phyloP scores from a whole-genome alignment of 1,284 basidiomycete species.

The Leccinum colubrinum region DNA sequence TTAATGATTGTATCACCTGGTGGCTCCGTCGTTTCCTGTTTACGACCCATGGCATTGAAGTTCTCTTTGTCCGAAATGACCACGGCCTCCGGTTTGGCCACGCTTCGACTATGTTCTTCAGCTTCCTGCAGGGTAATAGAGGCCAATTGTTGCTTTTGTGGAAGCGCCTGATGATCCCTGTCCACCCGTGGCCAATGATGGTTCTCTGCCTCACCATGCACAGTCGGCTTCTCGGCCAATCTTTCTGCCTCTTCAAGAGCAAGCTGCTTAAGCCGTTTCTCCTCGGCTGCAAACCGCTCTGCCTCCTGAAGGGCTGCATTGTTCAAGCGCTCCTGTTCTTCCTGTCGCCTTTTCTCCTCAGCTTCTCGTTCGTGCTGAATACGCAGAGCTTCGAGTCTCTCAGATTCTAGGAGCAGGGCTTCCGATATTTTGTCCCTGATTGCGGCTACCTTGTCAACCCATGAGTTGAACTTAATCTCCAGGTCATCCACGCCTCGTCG shows the following conservation, averaged over 20 bases:
- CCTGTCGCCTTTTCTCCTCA: slow-evolving; percentile 32
- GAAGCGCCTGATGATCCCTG: slow-evolving; percentile 25
- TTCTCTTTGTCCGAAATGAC: slow-evolving; percentile 25
- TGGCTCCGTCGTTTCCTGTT: slow-evolving; percentile 18
- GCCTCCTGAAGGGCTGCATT: slow-evolving; percentile 23
- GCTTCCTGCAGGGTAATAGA: slow-evolving; percentile 21
- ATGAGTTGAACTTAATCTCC: slow-evolving; percentile 47
- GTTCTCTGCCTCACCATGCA: slow-evolving; percentile 14
- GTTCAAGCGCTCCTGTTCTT: slow-evolving; percentile 29
- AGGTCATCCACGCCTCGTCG: slow-evolving; percentile 46
- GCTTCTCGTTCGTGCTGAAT: slow-evolving; percentile 23
- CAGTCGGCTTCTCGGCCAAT: slow-evolving; percentile 25
- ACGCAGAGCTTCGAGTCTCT: slow-evolving; percentile 31
- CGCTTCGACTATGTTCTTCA: slow-evolving; percentile 29
- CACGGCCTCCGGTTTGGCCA: slow-evolving; percentile 24
- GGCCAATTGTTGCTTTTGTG: slow-evolving; percentile 24
- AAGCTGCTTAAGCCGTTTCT: slow-evolving; percentile 27
- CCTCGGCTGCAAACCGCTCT: slow-evolving; percentile 23
- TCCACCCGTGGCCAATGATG: slow-evolving; percentile 28
- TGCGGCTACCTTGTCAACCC: slow-evolving; percentile 42
- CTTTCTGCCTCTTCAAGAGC: slow-evolving; percentile 27
- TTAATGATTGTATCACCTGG: neutral
- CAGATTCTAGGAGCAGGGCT: slow-evolving; percentile 35
- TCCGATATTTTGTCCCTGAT: slow-evolving; percentile 39
- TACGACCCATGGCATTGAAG: neutral